Evolutionary conservation across 2,329 filamentous ascomycete genomes (phyloP).

Genomic region (Neofusicoccum kwambonambiense): DNA sequence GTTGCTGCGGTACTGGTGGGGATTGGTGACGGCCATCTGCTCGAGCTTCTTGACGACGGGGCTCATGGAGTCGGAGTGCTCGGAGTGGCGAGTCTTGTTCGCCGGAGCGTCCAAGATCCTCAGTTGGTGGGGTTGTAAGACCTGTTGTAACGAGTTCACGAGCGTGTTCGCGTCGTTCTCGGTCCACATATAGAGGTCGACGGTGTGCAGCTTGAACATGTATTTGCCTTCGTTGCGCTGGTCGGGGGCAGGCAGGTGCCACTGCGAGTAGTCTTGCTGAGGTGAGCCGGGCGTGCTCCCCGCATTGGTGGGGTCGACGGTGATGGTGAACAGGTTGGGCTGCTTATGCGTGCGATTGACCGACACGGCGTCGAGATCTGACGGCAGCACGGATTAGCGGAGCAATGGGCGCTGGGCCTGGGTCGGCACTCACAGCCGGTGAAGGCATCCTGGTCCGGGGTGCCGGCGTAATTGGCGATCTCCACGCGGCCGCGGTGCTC

Average conservation of each 20-base stretch:
- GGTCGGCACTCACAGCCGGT: conserved; percentile 64
- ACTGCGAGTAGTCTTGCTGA: conserved; percentile 56
- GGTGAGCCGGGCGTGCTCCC: conserved; percentile 39
- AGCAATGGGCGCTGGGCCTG: not conserved
- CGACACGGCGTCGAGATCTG: conserved; percentile 65
- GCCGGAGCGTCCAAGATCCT: conserved; percentile 65
- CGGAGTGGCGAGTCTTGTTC: conserved; percentile 40
- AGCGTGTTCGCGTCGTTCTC: conserved; percentile 69
- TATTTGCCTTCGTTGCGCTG: conserved; percentile 73
- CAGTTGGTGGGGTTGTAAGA: conserved; percentile 61
- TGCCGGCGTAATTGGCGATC: conserved; percentile 72
- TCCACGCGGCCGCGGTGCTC: conserved; percentile 69
- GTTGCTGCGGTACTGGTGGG: conserved; percentile 35
- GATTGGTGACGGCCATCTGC: conserved; percentile 64
- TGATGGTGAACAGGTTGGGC: conserved; percentile 67
- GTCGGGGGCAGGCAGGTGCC: conserved; percentile 74
- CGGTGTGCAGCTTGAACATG: conserved; percentile 71
- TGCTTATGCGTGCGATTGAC: conserved; percentile 74
- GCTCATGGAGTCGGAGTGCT: conserved; percentile 57
- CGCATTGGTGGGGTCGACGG: conserved; percentile 50
- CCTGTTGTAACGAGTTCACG: conserved; percentile 64
- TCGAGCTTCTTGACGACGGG: conserved; percentile 73
- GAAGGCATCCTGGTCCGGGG: conserved; percentile 76
- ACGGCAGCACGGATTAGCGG: not conserved
- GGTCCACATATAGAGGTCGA: conserved; percentile 81